Evolutionary conservation across 1,284 basidiomycete genomes (phyloP).

Genomic region (Agaricales sp.): DNA sequence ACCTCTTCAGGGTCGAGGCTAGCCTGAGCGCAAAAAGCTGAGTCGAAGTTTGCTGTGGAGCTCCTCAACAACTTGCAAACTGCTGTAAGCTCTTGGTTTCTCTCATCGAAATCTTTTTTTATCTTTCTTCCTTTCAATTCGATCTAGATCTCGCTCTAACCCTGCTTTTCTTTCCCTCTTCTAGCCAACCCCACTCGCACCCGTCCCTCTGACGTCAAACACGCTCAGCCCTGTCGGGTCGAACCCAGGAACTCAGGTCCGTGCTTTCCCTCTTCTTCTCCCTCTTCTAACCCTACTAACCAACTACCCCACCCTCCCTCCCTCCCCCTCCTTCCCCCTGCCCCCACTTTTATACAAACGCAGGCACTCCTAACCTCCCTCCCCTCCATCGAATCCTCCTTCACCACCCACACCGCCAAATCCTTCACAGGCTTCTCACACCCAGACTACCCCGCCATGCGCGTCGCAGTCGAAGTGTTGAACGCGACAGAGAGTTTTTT

Average conservation of each 20-base stretch:
- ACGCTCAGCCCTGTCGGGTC: slow-evolving; percentile 72
- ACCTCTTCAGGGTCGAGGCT: no score
- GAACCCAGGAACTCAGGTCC: slow-evolving; percentile 63
- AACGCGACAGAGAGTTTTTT: slow-evolving; percentile 94
- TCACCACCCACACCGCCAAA: slow-evolving; percentile 72
- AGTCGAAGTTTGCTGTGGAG: no score
- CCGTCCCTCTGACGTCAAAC: slow-evolving; percentile 59
- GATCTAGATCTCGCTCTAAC: neutral
- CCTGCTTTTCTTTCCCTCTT: slow-evolving; percentile 2
- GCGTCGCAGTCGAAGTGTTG: slow-evolving; percentile 79
- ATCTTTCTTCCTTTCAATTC: slow-evolving; percentile 6
- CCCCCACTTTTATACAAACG: slow-evolving; percentile 7
- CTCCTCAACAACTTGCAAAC: no score
- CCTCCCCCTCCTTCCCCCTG: slow-evolving; percentile 2
- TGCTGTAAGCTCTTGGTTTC: no score
- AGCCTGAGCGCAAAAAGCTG: no score
- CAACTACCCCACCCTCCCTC: no score
- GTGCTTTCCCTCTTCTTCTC: neutral
- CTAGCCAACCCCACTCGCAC: slow-evolving; percentile 49
- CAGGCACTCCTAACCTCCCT: slow-evolving; percentile 83
- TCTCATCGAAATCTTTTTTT: no score
- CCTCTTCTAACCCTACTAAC: no score
- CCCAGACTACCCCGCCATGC: slow-evolving; percentile 77
- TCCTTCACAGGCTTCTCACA: slow-evolving; percentile 75
- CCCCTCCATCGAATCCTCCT: slow-evolving; percentile 92